phyloP scores from a whole-genome alignment of 2,329 filamentous ascomycete species.

The Fusarium mundagurra region DNA sequence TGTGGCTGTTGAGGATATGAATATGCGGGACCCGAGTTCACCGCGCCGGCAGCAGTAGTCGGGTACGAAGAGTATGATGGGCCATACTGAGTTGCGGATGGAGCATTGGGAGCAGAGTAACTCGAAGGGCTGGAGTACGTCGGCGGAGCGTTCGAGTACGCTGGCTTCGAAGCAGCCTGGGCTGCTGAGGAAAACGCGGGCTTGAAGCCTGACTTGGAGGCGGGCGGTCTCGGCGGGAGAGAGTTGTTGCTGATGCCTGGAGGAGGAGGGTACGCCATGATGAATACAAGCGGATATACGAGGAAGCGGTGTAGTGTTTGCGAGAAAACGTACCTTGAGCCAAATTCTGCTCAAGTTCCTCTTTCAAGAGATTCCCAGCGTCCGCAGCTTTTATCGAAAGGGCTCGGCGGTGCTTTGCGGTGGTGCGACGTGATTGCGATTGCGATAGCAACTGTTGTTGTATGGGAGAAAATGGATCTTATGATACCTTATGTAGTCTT shows the following conservation, averaged over 20 bases:
- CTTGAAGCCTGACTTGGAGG: conserved; percentile 59
- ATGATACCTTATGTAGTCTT: conserved; percentile 4
- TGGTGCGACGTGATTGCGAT: conserved; percentile 8
- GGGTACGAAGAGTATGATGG: conserved; percentile 53
- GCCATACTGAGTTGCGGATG: conserved; percentile 56
- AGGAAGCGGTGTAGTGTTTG: conserved; percentile 38
- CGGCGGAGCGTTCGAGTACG: conserved; percentile 47
- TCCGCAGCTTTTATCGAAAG: neutral
- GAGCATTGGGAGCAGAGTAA: conserved; percentile 49
- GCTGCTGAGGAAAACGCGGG: conserved; percentile 60
- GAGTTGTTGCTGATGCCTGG: conserved; percentile 68
- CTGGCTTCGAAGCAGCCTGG: conserved; percentile 49
- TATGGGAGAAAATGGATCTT: conserved; percentile 29
- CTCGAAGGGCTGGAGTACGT: conserved; percentile 45
- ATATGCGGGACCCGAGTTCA: conserved; percentile 42
- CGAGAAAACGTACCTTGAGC: conserved; percentile 63
- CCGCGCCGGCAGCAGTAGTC: conserved; percentile 33
- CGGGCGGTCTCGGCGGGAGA: conserved; percentile 81
- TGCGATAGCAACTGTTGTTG: conserved; percentile 7
- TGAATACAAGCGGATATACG: conserved; percentile 59
- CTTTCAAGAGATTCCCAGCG: conserved; percentile 22
- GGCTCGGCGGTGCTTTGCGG: neutral
- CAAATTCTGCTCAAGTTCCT: conserved; percentile 49
- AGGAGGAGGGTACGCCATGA: conserved; percentile 89
- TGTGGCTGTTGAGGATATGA: conserved; percentile 42